Conservation (phyloP, 2,329 filamentous ascomycete genomes). For the Rasamsonia emersonii region DNA sequence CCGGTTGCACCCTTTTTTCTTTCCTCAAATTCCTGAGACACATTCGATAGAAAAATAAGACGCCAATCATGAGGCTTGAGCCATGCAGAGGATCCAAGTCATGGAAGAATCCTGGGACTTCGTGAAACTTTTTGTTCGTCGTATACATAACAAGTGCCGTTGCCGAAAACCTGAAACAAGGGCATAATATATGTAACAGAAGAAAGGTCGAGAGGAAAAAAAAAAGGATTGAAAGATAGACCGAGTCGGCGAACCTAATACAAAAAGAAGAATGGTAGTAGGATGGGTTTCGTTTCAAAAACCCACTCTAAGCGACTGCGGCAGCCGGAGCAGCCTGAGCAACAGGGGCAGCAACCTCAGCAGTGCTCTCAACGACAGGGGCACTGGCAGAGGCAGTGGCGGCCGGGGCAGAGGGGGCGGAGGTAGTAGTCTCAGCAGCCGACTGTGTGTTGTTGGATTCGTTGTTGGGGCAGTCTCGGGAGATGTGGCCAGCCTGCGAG, state of each 20-base stretch:
- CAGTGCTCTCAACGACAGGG: slow-evolving; percentile 31
- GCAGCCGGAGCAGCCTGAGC: slow-evolving; percentile 32
- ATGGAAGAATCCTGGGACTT: slow-evolving; percentile 24
- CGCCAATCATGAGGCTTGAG: slow-evolving; percentile 35
- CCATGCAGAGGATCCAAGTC: slow-evolving; percentile 25
- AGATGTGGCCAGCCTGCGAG: slow-evolving; percentile 91
- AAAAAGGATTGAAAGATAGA: slow-evolving; percentile 12
- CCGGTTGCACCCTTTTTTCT: slow-evolving; percentile 26
- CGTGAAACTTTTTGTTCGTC: slow-evolving; percentile 35
- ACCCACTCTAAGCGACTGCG: slow-evolving; percentile 33
- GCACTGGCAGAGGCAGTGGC: slow-evolving; percentile 29
- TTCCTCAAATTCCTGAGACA: slow-evolving; percentile 26
- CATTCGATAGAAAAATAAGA: slow-evolving; percentile 29
- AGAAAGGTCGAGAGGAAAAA: slow-evolving; percentile 11
- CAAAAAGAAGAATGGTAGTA: slow-evolving; percentile 18
- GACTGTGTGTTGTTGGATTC: slow-evolving; percentile 37
- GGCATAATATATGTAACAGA: slow-evolving; percentile 33
- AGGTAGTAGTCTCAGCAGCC: slow-evolving; percentile 26
- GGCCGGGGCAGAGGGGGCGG: slow-evolving; percentile 28
- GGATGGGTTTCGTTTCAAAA: slow-evolving; percentile 10
- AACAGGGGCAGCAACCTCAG: slow-evolving; percentile 23
- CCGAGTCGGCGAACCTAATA: slow-evolving; percentile 21
- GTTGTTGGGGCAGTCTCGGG: slow-evolving; percentile 83
- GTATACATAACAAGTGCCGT: slow-evolving; percentile 32
- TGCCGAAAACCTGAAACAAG: slow-evolving; percentile 20